Evolutionary conservation across 164 flowering plant genomes (phyloP), one percentile per base, ranked within the genome.

Genomic region (Litsea cubeba): DNA sequence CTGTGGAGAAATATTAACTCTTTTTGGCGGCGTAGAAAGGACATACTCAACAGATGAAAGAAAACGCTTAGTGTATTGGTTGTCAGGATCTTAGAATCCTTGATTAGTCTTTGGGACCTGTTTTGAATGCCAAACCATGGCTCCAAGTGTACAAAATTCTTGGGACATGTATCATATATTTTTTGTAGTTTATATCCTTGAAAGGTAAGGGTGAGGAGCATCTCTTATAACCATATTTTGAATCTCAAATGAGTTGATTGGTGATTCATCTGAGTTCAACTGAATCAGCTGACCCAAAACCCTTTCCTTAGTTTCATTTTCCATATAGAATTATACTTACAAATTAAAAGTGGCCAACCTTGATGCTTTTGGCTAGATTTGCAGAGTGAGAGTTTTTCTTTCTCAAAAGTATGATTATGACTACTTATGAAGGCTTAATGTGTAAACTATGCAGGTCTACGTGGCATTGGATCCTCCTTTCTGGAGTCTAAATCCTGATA

Each of bases 401-500:
- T 11, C 17, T 12, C 20, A 20, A 51, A 12, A 12, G 3, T 14
- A 17, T 50, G 40, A 57, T 17, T 57, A 15, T 71, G 32, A 64
- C 50, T 12, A 58, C 5, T 50, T 20, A 12, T 5, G 26, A 30
- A 11, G 63, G 20, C n/a, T 76, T 32, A 40, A 74, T 1, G 46
- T 23, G 65, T 12, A 49, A 80, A 60, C 62, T 3, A 14, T 76
- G 35, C 63, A 93, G 94, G 89, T 89, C 3, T 88, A 80, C 74
- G 91, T 91, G 57, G 78, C 81, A 11, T 87, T 93, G 74, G 97
- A 91, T 72, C 97, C 95, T 2, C 95, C 95, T 72, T 60, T 75
- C 54, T 91, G 97, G 98, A 88, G 83, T 67, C 80, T 90, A 80
- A 84, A 87, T 77, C 65, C 75, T n/a, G 79, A 85, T 40, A 87